Evolutionary conservation across 1,139 yeast genomes (phyloP), one percentile per base, ranked within the genome.

Genomic region (Lodderomyces jiufengensis): DNA sequence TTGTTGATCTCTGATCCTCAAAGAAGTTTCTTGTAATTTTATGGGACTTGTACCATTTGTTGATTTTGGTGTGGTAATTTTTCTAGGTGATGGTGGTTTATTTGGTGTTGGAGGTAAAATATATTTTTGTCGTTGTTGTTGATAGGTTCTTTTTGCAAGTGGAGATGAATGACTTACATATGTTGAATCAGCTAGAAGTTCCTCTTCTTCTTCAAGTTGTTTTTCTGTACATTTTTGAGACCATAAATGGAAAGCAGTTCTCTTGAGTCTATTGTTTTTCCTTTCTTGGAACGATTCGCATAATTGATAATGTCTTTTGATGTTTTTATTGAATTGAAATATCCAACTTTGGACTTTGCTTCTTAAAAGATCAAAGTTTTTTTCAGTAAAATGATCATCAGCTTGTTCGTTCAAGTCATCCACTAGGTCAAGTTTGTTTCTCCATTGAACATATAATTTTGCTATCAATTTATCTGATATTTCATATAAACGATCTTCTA

Each of bases 221-320:
- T 11, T 37, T 36, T 42, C 49, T 35, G 25, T 41, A 2, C 44
- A 36, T 39, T 62, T 62, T 36, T 49, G 57, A 1, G 49, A 18
- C 75, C 75, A 69, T 15, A 69, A 48, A 23, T 66, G 70, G 37
- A 68, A 61, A 9, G 67, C 54, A 0, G 65, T 50, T 32, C 54
- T 54, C 29, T 54, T 16, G 15, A 32, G 31, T 57, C 52, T 8
- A 57, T 49, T 5, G 46, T 39, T 30, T 63, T 57, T 68, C 69
- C 64, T 37, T 66, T 55, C 18, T 52, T 54, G 8, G 38, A 68
- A 67, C 32, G 61, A 47, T 10, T 61, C 64, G 45, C 66, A 64
- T 23, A 64, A 58, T 36, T 65, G 70, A 31, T 61, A 56, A 41
- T 65, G 62, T 31, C 71, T 48, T 12, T 53, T 51, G 8, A 61